phyloP scores from a whole-genome alignment of 352 stramenopile genomes.

The Pythium vanterpoolii region DNA sequence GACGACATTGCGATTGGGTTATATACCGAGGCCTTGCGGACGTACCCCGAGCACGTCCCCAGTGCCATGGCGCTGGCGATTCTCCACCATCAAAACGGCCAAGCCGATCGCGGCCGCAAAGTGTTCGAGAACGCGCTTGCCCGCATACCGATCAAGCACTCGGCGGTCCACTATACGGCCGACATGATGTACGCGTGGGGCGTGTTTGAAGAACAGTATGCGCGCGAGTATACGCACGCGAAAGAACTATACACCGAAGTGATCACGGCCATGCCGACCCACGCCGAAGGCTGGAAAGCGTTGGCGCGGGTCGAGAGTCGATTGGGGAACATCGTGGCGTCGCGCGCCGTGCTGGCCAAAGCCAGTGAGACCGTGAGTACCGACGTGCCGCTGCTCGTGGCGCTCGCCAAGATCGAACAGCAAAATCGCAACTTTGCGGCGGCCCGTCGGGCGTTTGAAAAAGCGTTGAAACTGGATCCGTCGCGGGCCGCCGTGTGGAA shows the following conservation, averaged over 20 bases:
- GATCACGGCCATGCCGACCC: slow-evolving; percentile 58
- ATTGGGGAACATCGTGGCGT: slow-evolving; percentile 56
- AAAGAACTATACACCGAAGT: slow-evolving; percentile 74
- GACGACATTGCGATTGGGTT: slow-evolving; percentile 57
- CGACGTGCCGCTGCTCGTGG: slow-evolving; percentile 63
- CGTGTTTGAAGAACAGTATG: slow-evolving; percentile 70
- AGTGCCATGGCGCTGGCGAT: slow-evolving; percentile 77
- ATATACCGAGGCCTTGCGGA: slow-evolving; percentile 59
- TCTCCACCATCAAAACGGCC: slow-evolving; percentile 49
- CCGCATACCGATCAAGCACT: slow-evolving; percentile 28
- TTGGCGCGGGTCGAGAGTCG: slow-evolving; percentile 62
- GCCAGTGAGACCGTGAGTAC: slow-evolving; percentile 66
- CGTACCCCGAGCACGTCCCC: slow-evolving; percentile 63
- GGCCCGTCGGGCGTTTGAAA: slow-evolving; percentile 62
- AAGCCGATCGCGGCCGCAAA: slow-evolving; percentile 45
- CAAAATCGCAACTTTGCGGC: slow-evolving; percentile 52
- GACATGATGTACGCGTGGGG: slow-evolving; percentile 69
- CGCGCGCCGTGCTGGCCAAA: slow-evolving; percentile 59
- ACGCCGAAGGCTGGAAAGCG: slow-evolving; percentile 63
- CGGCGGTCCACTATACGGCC: slow-evolving; percentile 43
- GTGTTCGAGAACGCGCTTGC: slow-evolving; percentile 66
- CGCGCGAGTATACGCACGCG: slow-evolving; percentile 57
- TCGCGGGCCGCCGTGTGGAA: slow-evolving; percentile 76
- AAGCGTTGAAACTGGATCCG: slow-evolving; percentile 69
- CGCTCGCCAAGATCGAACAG: slow-evolving; percentile 83